Evolutionary conservation across 23 red algal species (phyloP).

Genomic region (Chondrus crispus): DNA sequence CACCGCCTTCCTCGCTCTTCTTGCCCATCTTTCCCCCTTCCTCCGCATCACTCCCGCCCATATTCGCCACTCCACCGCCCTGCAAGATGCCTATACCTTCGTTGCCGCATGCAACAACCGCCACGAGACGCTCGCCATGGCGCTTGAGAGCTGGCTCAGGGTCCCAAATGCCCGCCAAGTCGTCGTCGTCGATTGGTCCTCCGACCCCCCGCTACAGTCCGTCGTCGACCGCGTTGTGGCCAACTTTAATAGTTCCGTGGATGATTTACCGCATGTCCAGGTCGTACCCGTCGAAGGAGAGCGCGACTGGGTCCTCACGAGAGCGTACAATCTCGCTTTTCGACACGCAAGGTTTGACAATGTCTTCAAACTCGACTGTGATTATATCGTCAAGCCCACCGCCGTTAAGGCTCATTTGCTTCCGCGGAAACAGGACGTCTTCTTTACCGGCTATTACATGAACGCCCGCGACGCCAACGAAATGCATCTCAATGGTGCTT

Average conservation of each 20-base stretch:
- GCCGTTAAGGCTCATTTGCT: conserved; percentile 33
- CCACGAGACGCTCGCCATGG: conserved; percentile 8
- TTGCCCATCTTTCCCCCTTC: conserved; percentile 24
- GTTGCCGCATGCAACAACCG: conserved; percentile 79
- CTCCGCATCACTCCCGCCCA: not conserved
- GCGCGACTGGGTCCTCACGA: conserved; percentile 70
- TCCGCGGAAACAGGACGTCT: not conserved
- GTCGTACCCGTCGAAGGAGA: conserved; percentile 74
- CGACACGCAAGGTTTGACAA: conserved; percentile 16
- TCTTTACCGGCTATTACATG: conserved; percentile 57
- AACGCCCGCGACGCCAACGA: conserved; percentile 69
- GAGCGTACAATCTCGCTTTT: conserved; percentile 79
- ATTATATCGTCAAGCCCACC: conserved; percentile 28
- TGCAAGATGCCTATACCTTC: conserved; percentile 24
- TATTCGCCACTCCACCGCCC: not conserved
- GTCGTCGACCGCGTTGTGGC: conserved; percentile 1
- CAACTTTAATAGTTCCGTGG: too few relatives aligned
- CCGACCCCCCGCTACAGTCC: conserved; percentile 14
- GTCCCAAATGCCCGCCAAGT: conserved; percentile 39
- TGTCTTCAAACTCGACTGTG: conserved; percentile 75
- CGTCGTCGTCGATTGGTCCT: conserved; percentile 85
- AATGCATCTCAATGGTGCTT: conserved; percentile 66
- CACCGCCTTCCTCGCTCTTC: conserved; percentile 34
- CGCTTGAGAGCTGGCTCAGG: conserved; percentile 51
- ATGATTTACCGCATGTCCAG: conserved; percentile 31